Conservation (phyloP, 2,329 filamentous ascomycete species). For the Endoconidiophora laricicola region DNA sequence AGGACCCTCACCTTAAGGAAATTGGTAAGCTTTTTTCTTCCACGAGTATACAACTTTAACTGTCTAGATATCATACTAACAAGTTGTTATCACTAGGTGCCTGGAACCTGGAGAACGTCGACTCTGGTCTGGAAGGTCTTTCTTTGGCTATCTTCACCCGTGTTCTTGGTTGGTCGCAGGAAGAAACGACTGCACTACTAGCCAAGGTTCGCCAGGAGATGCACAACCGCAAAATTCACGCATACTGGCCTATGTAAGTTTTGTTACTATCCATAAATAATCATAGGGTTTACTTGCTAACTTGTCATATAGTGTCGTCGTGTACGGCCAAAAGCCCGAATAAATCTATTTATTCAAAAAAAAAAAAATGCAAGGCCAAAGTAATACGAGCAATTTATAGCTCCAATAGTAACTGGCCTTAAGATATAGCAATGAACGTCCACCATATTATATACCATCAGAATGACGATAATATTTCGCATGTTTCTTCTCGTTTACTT, state of each 20-base stretch:
- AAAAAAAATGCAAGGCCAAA: no score
- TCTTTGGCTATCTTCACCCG: slow-evolving; percentile 21
- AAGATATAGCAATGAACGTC: no score
- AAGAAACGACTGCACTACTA: slow-evolving; percentile 18
- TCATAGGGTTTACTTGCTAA: not conserved
- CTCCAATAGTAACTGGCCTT: no score
- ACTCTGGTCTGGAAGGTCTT: slow-evolving; percentile 18
- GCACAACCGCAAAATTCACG: slow-evolving; percentile 18
- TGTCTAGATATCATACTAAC: slow-evolving; percentile 14
- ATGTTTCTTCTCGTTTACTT: no score
- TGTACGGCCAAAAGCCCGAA: slow-evolving; percentile 14
- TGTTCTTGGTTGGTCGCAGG: slow-evolving; percentile 18
- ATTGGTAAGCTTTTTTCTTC: slow-evolving; percentile 21
- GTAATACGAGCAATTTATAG: no score
- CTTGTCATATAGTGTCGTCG: slow-evolving; percentile 11
- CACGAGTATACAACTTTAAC: not conserved
- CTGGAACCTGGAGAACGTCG: slow-evolving; percentile 16
- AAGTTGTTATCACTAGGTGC: slow-evolving; percentile 15
- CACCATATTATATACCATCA: no score
- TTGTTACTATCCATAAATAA: not conserved
- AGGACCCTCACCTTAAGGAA: slow-evolving; percentile 33
- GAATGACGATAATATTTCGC: no score
- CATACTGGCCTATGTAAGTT: slow-evolving; percentile 21
- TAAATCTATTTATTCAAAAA: no score
- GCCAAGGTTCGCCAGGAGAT: slow-evolving; percentile 19